Base-by-base conservation (phyloP, 2,329 filamentous ascomycete species). In the Fusarium chlamydosporum region DNA sequence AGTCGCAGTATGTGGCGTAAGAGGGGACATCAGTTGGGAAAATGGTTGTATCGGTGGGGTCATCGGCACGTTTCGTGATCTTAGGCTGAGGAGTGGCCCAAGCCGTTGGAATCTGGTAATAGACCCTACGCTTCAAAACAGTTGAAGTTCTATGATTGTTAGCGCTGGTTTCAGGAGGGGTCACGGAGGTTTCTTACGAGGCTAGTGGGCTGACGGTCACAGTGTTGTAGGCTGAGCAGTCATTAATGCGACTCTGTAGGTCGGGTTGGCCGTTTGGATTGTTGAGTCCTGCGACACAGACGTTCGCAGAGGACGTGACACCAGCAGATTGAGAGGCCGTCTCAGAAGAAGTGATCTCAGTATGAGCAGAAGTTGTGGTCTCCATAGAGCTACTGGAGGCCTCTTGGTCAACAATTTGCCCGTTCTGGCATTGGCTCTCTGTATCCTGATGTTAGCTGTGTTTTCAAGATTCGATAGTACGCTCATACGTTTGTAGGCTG, bases 1-100 rank as follows among this genome's bases (percentile, higher is more conserved):
- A 57, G 23, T 57, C 61, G 15, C 68, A 71, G 38, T 71, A 68
- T 0, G 67, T 71, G 6, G 68, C 68, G 16, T 71, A 68, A 9
- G 15, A 1, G 6, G 67, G 68, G 1, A 50, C 4, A 2, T 12
- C 26, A 5, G 64, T 71, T 20, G 68, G 67, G 13, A 54, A 31
- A 16, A 71, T 61, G 0, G 68, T 71, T 5, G 68, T 70, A 6
- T 64, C 67, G 0, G 38, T 51, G 3, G 59, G 50, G 2, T 53
- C 37, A 34, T 53, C 50, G 18, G 37, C 50, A 2, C 50, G 50
- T 29, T 23, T 23, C 10, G 35, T 53, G 10, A 53, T 43, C 27
- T 15, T 53, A 1, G 50, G 50, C 18, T 53, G 50, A n/a, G 7
- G 50, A 2, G 45, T 56, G 12, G 54, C 38, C 7, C 45, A 27